These are phyloP conservation scores for Mitragyna speciosa DNA, from an alignment of 257 asterid genomes.

Conservation along the genomic window DNA sequence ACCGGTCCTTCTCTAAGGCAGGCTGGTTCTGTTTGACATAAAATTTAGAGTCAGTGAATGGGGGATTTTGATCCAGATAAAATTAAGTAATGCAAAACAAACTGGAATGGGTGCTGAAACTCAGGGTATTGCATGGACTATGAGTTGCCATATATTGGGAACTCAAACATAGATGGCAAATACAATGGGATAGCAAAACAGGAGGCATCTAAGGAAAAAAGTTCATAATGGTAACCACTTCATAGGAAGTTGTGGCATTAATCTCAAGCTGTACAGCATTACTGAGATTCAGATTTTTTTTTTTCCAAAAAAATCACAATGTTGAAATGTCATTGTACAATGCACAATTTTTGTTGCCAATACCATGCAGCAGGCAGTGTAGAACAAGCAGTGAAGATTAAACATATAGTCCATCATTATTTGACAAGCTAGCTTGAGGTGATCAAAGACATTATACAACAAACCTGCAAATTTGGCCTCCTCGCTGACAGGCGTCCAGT, in stretches of 20 bases:
- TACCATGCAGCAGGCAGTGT: not conserved
- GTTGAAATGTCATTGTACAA: not conserved
- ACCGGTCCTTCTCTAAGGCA: constrained; percentile 96
- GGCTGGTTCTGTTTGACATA: constrained; percentile 76
- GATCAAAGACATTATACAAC: not conserved
- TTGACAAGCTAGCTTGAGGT: not conserved
- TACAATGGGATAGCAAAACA: not conserved
- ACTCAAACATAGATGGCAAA: not conserved
- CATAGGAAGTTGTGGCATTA: not conserved
- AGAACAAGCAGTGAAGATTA: not conserved
- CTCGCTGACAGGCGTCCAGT: constrained; percentile 98
- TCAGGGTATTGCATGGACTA: not conserved
- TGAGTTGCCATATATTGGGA: not conserved
- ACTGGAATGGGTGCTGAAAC: not conserved
- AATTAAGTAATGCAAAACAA: not conserved
- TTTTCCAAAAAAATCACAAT: not conserved
- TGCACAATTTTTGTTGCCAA: not conserved
- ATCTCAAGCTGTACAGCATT: not conserved
- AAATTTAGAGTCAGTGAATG: constrained; percentile 2
- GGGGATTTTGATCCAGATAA: not conserved
- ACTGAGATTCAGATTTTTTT: not conserved
- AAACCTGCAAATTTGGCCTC: constrained; percentile 98
- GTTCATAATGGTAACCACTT: not conserved
- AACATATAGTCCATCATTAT: not conserved
- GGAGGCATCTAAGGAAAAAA: not conserved